Conservation (phyloP, 2,329 filamentous ascomycete genomes). For the Aureobasidium pullulans region DNA sequence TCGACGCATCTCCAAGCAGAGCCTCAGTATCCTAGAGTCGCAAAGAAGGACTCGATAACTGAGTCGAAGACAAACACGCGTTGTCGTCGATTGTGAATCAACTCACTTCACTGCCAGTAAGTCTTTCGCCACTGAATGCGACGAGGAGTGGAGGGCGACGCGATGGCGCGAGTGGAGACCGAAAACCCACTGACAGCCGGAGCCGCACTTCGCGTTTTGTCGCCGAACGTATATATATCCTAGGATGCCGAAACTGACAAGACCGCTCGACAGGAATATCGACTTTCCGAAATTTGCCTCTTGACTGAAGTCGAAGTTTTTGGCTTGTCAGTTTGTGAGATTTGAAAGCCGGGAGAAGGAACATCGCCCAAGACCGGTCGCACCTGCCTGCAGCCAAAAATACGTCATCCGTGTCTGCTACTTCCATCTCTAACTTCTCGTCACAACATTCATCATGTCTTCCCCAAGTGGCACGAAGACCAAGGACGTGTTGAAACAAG, state of each 20-base stretch:
- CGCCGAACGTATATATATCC: background rate
- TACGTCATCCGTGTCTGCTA: background rate
- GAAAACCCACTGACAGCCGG: slow-evolving; percentile 3
- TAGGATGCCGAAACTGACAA: background rate
- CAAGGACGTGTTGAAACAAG: slow-evolving; percentile 8
- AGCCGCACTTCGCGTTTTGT: slow-evolving; percentile 2
- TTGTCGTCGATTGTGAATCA: background rate
- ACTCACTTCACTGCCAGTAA: background rate
- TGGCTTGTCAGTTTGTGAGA: slow-evolving; percentile 10
- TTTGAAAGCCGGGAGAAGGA: background rate
- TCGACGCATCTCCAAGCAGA: background rate
- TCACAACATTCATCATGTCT: slow-evolving; percentile 9
- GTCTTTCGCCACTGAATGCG: slow-evolving; percentile 7
- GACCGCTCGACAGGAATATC: background rate
- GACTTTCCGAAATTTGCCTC: background rate
- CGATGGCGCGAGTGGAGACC: slow-evolving; percentile 4
- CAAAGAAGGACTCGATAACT: background rate
- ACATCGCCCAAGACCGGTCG: background rate
- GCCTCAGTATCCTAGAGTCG: background rate
- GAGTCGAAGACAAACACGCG: background rate
- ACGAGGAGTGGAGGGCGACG: slow-evolving; percentile 8
- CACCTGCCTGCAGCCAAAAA: background rate
- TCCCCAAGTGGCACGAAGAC: slow-evolving; percentile 11
- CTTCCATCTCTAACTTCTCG: background rate
- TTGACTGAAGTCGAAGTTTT: background rate